These are phyloP conservation scores for Rhizophagus clarus DNA, from an alignment of 192 early-diverging fungal genomes.

Conservation along the genomic window DNA sequence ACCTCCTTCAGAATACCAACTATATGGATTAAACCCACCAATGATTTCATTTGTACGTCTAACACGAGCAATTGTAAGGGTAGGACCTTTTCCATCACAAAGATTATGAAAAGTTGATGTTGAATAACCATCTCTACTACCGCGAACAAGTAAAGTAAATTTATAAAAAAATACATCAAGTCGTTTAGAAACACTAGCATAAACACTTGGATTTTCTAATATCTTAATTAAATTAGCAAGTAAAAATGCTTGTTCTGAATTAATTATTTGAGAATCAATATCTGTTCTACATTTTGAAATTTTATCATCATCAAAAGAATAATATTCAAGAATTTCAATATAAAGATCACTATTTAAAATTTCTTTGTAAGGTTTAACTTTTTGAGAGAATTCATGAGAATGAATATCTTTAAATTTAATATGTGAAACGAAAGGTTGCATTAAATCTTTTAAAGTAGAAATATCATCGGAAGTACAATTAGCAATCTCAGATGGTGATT, in stretches of 20 bases:
- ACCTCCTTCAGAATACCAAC: conserved; percentile 20
- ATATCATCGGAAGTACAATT: background rate
- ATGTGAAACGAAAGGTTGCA: background rate
- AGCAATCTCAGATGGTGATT: background rate
- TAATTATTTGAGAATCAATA: background rate
- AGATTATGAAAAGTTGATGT: background rate
- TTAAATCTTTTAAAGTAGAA: background rate
- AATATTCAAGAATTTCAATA: conserved; percentile 5
- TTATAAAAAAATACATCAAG: background rate
- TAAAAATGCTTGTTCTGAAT: too few species aligned
- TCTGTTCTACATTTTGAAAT: background rate
- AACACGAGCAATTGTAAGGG: conserved; percentile 22
- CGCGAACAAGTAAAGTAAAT: background rate
- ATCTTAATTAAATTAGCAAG: too few species aligned
- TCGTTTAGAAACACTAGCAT: background rate
- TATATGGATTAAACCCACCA: conserved; percentile 33
- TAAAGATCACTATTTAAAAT: background rate
- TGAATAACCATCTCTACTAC: background rate
- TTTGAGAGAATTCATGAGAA: background rate
- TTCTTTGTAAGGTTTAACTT: background rate
- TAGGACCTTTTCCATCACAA: conserved; percentile 34
- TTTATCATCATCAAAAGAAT: background rate
- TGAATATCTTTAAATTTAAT: background rate
- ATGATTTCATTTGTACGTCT: conserved; percentile 33
- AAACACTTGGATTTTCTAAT: background rate